Evolutionary conservation across 768 basidiomycete genomes (phyloP).

Genomic region (Macrocybe gigantea): DNA sequence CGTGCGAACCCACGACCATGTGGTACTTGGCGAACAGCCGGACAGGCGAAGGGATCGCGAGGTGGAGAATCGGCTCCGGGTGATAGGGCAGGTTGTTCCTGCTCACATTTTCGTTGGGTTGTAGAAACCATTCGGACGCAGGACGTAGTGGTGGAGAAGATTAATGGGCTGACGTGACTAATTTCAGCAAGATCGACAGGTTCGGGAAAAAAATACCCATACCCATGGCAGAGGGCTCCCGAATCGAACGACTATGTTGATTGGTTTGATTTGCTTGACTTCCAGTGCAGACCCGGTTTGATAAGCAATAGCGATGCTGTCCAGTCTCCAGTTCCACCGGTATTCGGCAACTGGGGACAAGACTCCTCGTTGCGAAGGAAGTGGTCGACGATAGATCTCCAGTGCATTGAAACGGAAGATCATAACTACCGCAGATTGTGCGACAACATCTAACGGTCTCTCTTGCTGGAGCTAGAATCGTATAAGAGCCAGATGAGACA

Average conservation of each 20-base stretch:
- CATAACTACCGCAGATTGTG: slow-evolving; percentile 38
- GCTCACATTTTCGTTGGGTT: slow-evolving; percentile 14
- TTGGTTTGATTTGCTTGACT: slow-evolving; percentile 9
- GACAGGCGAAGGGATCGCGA: slow-evolving; percentile 48
- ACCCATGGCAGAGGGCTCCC: slow-evolving; percentile 56
- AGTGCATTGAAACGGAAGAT: slow-evolving; percentile 35
- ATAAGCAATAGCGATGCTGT: slow-evolving; percentile 27
- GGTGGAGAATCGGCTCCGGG: slow-evolving; percentile 27
- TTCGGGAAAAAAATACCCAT: slow-evolving; percentile 6
- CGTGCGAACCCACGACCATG: slow-evolving; percentile 49
- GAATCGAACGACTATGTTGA: slow-evolving; percentile 56
- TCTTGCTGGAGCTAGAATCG: slow-evolving; percentile 22
- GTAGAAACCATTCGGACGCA: slow-evolving; percentile 39
- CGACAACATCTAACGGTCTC: slow-evolving; percentile 32
- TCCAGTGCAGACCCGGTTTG: no score
- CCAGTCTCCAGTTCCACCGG: slow-evolving; percentile 53
- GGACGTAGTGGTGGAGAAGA: slow-evolving; percentile 54
- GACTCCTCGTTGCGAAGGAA: slow-evolving; percentile 15
- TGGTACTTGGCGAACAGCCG: slow-evolving; percentile 51
- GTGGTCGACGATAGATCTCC: slow-evolving; percentile 31
- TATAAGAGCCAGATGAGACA: no score
- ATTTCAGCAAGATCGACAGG: not conserved
- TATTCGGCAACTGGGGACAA: slow-evolving; percentile 40
- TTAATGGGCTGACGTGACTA: slow-evolving; percentile 45
- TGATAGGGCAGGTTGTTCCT: slow-evolving; percentile 40